These are phyloP conservation scores for Chalciporus chontae DNA, from an alignment of 768 basidiomycete species.

Conservation along the genomic window DNA sequence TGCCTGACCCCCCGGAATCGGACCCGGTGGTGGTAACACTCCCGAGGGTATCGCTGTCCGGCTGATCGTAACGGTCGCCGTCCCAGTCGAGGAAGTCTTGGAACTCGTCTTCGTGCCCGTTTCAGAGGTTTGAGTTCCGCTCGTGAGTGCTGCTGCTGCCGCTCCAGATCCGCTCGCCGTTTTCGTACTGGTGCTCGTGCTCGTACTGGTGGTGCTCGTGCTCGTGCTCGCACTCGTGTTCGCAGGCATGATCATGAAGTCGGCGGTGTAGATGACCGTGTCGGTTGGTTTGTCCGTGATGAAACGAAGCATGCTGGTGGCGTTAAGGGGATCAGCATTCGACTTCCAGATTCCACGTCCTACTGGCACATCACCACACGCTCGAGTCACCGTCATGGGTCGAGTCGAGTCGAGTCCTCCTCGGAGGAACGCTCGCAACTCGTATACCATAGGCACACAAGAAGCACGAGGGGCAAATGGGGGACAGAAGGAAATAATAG, in stretches of 20 bases:
- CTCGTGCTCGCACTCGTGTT: slow-evolving; percentile 9
- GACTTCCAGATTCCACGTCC: not conserved
- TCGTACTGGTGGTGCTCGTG: not conserved
- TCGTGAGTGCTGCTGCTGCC: slow-evolving; percentile 7
- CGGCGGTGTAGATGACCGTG: slow-evolving; percentile 45
- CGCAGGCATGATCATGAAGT: slow-evolving; percentile 41
- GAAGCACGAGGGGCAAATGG: not conserved
- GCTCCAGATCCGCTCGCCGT: not conserved
- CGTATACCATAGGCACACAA: not conserved
- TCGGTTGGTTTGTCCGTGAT: slow-evolving; percentile 21
- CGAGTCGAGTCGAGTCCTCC: not conserved
- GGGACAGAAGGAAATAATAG: not conserved
- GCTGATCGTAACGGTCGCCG: not conserved
- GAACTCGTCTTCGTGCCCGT: slow-evolving; percentile 3
- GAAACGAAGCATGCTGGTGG: slow-evolving; percentile 33
- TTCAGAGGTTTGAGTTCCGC: not conserved
- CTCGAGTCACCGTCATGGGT: no score
- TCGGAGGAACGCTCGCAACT: not conserved
- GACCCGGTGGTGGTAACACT: slow-evolving; percentile 9
- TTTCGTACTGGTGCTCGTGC: not conserved
- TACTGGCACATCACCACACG: no score
- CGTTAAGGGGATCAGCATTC: not conserved
- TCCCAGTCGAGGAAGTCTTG: slow-evolving; percentile 4
- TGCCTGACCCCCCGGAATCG: not conserved
- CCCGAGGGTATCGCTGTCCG: slow-evolving; percentile 5